Base-by-base conservation (phyloP, 805 yeast genomes). In the Komagataella pastoris region DNA sequence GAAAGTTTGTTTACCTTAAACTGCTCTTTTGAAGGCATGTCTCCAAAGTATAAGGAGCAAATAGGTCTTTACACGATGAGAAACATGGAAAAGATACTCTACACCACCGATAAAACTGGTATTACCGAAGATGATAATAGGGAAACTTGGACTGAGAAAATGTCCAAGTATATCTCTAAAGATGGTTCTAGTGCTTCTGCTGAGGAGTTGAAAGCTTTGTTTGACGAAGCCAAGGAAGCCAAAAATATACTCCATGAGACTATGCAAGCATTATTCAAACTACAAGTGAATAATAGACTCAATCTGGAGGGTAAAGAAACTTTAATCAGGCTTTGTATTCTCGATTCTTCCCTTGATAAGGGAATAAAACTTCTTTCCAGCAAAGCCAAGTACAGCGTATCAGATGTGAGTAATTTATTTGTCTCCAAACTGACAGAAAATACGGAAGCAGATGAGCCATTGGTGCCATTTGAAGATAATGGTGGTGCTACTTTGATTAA, bases 41-140 rank as follows among this genome's bases (percentile, higher is more conserved):
- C 90, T 10, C 77, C 75, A 51, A 70, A 74, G 49, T 74, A 83
- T 56, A 80, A 78, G 59, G 85, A 88, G 46, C 77, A 81, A 59
- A 77, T 89, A 53, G 93, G 95, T 1, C 73, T 86, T 47, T 81
- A 85, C 58, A 77, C 93, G 49, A 82, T 90, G 83, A 77, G 84
- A 58, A 90, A 90, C 64, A 83, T 89, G 83, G 88, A 84, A 58
- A 63, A 68, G 19, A 71, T 75, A 50, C 66, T 83, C 51, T 72
- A 74, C 52, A 21, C 46, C 17, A 21, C 19, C 14, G 48, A 48
- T 18, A 40, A 36, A 24, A 40, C 44, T n/a, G 10, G 17, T n/a
- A 24, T 8, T 7, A 23, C 21, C 44, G n/a, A 6, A 19, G 2
- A 44, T 53, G 7, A 48, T 23, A 14, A 24, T 44, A 59, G 40